Evolutionary conservation across 306 rosid species (phyloP).

Genomic region (Prinsepia uniflora): DNA sequence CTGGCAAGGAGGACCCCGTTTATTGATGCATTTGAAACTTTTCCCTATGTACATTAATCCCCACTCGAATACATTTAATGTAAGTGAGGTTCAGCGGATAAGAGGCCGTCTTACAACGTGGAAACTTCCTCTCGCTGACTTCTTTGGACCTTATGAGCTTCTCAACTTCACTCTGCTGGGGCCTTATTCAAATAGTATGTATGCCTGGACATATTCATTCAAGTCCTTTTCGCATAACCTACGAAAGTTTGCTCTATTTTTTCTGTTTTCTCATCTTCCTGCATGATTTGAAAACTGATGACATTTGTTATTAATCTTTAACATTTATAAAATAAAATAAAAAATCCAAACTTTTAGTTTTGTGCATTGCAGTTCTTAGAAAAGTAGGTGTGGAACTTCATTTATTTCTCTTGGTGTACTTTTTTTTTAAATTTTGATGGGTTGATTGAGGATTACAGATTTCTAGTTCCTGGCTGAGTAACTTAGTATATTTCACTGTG

Average conservation of each 20-base stretch:
- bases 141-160: slow-evolving; percentile 91
- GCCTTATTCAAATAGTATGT: slow-evolving; percentile 50
- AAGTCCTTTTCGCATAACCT: neutral
- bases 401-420: neutral
- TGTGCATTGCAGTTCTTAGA: too few species aligned
- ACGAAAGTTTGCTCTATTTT: slow-evolving; percentile 7
- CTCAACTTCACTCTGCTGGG: slow-evolving; percentile 58
- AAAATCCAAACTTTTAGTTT: too few species aligned
- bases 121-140: slow-evolving; percentile 42
- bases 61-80: slow-evolving; percentile 29
- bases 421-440: neutral
- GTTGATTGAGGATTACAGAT: neutral
- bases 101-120: slow-evolving; percentile 38
- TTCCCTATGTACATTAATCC: slow-evolving; percentile 40
- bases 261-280: neutral
- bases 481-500: slow-evolving; percentile 13
- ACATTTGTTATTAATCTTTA: too few species aligned
- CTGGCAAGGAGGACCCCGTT: slow-evolving; percentile 85
- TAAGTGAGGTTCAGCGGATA: slow-evolving; percentile 52
- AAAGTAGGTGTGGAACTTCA: too few species aligned
- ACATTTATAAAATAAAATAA: too few species aligned
- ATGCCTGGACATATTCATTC: slow-evolving; percentile 2
- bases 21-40: slow-evolving; percentile 64
- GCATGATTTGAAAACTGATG: too few species aligned
- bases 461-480: slow-evolving; percentile 24